Conservation (phyloP, 1,284 basidiomycete genomes). For the Boletus subluridellus region DNA sequence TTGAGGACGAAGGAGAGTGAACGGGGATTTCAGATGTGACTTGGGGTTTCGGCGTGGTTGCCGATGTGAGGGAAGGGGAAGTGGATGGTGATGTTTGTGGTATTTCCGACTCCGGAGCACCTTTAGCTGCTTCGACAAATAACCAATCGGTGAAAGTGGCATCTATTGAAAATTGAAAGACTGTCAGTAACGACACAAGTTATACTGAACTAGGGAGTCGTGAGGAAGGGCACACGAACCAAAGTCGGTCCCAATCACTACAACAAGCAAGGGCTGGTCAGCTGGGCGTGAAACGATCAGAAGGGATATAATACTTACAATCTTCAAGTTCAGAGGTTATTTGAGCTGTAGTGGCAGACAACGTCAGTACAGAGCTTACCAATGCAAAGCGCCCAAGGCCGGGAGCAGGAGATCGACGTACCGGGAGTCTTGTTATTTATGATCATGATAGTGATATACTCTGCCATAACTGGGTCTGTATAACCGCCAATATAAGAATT, state of each 20-base stretch:
- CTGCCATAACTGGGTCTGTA: conserved; percentile 82
- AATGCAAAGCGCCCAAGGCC: neutral
- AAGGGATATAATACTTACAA: conserved; percentile 46
- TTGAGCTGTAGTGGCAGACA: conserved; percentile 53
- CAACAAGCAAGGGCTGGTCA: conserved; percentile 18
- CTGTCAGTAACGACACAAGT: conserved; percentile 13
- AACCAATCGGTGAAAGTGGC: conserved; percentile 80
- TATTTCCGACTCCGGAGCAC: conserved; percentile 47
- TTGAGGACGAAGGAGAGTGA: conserved; percentile 27
- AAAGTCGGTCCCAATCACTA: conserved; percentile 78
- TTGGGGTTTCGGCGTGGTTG: conserved; percentile 15
- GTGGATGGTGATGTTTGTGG: conserved; percentile 34
- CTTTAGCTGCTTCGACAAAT: conserved; percentile 72
- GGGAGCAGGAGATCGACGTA: conserved; percentile 35
- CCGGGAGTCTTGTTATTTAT: conserved; percentile 84
- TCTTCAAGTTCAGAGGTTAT: conserved; percentile 80
- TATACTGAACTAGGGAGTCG: conserved; percentile 3
- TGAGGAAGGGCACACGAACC: conserved; percentile 42
- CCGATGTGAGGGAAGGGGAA: conserved; percentile 31
- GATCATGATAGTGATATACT: conserved; percentile 89
- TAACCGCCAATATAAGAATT: conserved; percentile 8
- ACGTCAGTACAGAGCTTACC: conserved; percentile 1
- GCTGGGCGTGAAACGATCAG: conserved; percentile 10
- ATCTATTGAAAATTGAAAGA: conserved; percentile 43
- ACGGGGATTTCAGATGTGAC: conserved; percentile 24